A percentile compares a stretch with the other conserved stretches of the same genome.
Evolutionary conservation across 495 filamentous ascomycete species (phyloP).

Genomic region (Xylaria palmicola): DNA sequence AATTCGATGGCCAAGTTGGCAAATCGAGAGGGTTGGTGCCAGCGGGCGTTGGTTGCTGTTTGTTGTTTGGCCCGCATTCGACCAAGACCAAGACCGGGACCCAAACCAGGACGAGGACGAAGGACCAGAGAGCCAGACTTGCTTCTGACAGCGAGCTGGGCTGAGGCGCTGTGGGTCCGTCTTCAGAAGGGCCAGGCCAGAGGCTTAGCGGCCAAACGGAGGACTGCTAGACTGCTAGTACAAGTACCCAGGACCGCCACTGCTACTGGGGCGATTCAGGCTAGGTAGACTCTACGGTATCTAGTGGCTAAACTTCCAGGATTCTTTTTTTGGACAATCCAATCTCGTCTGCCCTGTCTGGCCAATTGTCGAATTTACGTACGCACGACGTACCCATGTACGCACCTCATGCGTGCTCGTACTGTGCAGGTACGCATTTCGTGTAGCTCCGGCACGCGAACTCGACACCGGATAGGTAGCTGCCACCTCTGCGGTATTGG

Average conservation of each 20-base stretch:
- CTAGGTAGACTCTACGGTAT: no score
- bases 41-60: neutral
- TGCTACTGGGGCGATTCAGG: neutral
- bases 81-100: neutral
- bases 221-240: no score
- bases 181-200: neutral
- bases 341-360: constrained; percentile 5
- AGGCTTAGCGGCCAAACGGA: neutral
- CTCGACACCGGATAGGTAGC: no score
- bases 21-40: neutral
- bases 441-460: no score
- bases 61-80: neutral
- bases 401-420: no score
- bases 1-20: neutral
- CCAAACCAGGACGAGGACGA: neutral
- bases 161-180: neutral
- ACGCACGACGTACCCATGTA: no score
- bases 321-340: constrained; percentile 11
- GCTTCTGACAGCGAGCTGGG: neutral
- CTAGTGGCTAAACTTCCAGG: constrained; percentile 10
- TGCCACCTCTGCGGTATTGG: neutral
- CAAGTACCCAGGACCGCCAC: neutral
- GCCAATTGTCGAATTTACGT: constrained; percentile 1
- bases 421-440: neutral
- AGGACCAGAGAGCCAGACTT: neutral